Evolutionary conservation across 257 asterid genomes (phyloP), one percentile per base, ranked within the genome.

Genomic region (Ballota nigra): DNA sequence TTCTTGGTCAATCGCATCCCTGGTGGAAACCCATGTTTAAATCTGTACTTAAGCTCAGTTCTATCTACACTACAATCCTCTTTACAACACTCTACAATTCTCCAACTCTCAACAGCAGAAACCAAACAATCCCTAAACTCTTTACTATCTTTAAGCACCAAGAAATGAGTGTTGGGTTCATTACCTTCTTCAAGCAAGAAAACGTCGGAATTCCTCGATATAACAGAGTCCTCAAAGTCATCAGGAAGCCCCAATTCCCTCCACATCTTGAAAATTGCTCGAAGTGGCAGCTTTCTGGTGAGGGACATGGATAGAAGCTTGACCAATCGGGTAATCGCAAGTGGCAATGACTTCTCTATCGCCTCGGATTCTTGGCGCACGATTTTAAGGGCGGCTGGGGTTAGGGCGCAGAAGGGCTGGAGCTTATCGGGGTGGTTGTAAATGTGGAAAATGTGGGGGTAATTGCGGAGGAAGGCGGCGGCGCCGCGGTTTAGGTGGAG

Each of bases 171-270:
- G 24, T 85, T 88, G 19, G 82, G 86, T 69, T 91, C 97, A 63
- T 86, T 85, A 3, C 86, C 97, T 66, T 77, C 83, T 71, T 55
- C 86, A 33, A 93, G 91, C 1, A 67, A 78, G 73, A 93, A 93
- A 51, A 89, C 22, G n/a, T 80, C 77, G 0, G 91, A 40, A 55
- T 89, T 89, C 11, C 78, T 81, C 2, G 87, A 57, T 19, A 93
- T 85, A 47, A 93, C 83, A 43, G 96, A 84, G 66, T 82, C 87
- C 84, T 93, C 98, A 19, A 91, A 93, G 77, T 90, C 85, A 72
- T 93, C 97, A 5, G 98, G 97, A 8, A 90, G 80, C 3, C 98
- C 98, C 38, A 93, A 78, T 79, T 91, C 97, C 74, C 83, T 89
- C 92, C 91, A 89, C 16, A 85, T 87, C 81, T 89, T 93, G 84